Percentiles rank a stretch among this genome's conserved stretches.
Conservation (phyloP, 306 rosid genomes). For the Betula pendula region DNA sequence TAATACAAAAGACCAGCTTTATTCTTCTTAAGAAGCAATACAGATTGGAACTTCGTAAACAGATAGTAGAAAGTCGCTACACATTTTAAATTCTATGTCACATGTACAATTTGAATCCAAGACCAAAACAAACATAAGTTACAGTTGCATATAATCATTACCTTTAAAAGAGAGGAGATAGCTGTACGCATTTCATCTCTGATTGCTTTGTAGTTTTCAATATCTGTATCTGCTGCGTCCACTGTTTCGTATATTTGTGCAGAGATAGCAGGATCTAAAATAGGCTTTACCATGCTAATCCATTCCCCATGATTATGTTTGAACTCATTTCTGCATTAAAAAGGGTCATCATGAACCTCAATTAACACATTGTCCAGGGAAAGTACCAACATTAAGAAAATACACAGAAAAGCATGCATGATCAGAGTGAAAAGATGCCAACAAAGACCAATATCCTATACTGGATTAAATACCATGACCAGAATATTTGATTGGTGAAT, state of each 20-base stretch:
- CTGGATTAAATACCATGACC: too few relatives aligned
- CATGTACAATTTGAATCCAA: not conserved
- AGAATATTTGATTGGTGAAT: too few relatives aligned
- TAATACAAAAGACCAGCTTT: not conserved
- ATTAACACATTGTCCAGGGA: not conserved
- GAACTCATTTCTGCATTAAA: slow-evolving; percentile 71
- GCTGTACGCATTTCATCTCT: slow-evolving; percentile 75
- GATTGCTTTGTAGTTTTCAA: slow-evolving; percentile 60
- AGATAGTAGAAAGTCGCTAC: not conserved
- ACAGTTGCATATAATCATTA: slow-evolving; percentile 24
- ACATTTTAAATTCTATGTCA: not conserved
- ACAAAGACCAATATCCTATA: too few relatives aligned
- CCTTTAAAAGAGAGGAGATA: slow-evolving; percentile 77
- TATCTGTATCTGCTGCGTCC: slow-evolving; percentile 52
- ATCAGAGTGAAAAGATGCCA: too few relatives aligned
- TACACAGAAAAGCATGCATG: not conserved
- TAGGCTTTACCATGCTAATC: slow-evolving; percentile 71
- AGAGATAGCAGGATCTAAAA: slow-evolving; percentile 55
- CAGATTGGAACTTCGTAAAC: not conserved
- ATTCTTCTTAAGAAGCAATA: not conserved
- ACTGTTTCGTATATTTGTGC: slow-evolving; percentile 49
- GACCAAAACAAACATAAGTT: not conserved
- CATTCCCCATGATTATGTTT: slow-evolving; percentile 62
- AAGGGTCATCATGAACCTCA: slow-evolving; percentile 10
- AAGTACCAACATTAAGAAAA: not conserved